A percentile compares a stretch with the other conserved stretches of the same genome.
Conservation (phyloP, 2,329 filamentous ascomycete species). For the Colletotrichum higginsianum region DNA sequence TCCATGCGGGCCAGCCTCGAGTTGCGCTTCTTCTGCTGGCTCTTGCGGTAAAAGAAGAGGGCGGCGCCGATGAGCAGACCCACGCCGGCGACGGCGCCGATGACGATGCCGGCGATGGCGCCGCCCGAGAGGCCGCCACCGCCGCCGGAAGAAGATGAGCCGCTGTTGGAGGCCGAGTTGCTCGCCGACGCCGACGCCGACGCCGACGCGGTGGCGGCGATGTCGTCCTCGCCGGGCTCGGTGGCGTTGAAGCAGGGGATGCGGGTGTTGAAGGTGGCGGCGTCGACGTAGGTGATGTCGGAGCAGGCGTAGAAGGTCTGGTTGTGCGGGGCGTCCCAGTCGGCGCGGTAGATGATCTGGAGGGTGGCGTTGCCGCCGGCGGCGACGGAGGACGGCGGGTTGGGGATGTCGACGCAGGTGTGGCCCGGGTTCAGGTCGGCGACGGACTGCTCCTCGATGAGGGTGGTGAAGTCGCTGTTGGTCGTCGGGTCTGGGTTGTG, state of each 20-base stretch:
- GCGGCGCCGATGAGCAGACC: conserved; percentile 27
- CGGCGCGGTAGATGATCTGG: conserved; percentile 57
- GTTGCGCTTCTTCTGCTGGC: conserved; percentile 41
- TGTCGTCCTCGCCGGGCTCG: conserved; percentile 45
- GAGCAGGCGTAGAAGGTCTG: conserved; percentile 58
- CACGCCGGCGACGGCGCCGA: conserved; percentile 33
- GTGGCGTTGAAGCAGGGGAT: conserved; percentile 56
- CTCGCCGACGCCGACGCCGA: conserved; percentile 28
- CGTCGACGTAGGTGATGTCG: conserved; percentile 55
- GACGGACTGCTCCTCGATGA: conserved; percentile 48
- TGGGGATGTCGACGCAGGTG: conserved; percentile 54
- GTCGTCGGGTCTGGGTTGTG: conserved; percentile 48
- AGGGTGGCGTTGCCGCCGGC: conserved; percentile 58
- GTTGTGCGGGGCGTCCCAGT: conserved; percentile 52
- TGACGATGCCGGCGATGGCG: conserved; percentile 40
- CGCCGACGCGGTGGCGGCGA: conserved; percentile 41
- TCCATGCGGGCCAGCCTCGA: conserved; percentile 37
- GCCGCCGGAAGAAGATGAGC: background rate
- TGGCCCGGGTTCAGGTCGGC: conserved; percentile 55
- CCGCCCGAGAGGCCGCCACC: conserved; percentile 24
- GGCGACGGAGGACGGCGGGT: conserved; percentile 46
- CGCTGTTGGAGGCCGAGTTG: conserved; percentile 15
- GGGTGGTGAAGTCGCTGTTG: conserved; percentile 52
- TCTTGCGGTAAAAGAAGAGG: conserved; percentile 37
- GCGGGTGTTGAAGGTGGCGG: conserved; percentile 45